Base-by-base conservation (phyloP, 371 early-diverging fungal genomes). In the Apophysomyces trapeziformis region DNA sequence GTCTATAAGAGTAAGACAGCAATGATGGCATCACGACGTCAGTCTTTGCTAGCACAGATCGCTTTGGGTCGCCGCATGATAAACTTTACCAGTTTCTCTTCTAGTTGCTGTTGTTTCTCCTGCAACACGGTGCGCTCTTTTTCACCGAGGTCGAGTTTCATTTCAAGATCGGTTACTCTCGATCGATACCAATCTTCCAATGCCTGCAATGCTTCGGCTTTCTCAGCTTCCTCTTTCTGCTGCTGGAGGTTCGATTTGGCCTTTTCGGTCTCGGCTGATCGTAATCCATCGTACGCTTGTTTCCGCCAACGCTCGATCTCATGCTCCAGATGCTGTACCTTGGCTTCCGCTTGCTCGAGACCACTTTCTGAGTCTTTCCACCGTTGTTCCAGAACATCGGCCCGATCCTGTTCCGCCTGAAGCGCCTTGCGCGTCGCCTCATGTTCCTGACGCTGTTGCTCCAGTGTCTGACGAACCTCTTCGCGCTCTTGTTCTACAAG, bases 311-410 rank as follows among this genome's bases (percentile, higher is more conserved):
- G 57, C 56, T 43, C 72, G 63, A 65, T 58, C 58, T 46, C 77
- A 38, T 38, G 43, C 26, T 61, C 73, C 58, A 68, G 57, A 1
- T 73, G 38, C 18, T 79, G 82, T 13, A 82, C 74, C 38, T 71
- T 75, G 39, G 72, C 54, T 60, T 85, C 85, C 1, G 80, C 71
- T 26, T 76, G 67, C 46, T 76, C 76, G 7, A 76, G 64, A 4
- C 59, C 37, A 47, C 61, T 64, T 46, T 76, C 76, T 21, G 71
- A 71, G 26, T 67, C 60, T 14, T 71, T 68, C 76, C 76, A 76
- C 41, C 74, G 57, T 2, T 59, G 61, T 37, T 76, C 71, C 39
- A 76, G 56, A 7, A 63, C 64, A 11, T 76, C 71, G 13, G 72
- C 72, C 11, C 75, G 65, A 36, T 72, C 70, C 7, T 64, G 67